Evolutionary conservation across 2,329 filamentous ascomycete species (phyloP), one percentile per base, ranked within the genome.

Genomic region (Plectosphaerella cucumerina): DNA sequence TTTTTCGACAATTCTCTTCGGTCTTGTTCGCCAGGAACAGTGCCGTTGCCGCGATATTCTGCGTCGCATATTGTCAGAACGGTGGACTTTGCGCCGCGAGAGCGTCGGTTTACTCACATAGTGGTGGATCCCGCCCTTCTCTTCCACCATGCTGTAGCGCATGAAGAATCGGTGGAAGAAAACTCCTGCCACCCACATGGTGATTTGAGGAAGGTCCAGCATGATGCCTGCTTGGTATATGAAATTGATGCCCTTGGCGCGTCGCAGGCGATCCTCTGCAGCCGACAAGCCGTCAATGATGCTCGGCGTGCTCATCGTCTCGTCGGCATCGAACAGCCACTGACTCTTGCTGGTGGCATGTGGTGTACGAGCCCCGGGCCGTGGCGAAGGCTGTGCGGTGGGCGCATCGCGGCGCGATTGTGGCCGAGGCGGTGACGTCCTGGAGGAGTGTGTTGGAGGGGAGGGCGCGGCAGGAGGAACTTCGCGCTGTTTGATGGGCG

Each of bases 101-200:
- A 17, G 9, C 14, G n/a, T 22, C 10, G 6, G 18, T 8, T 44
- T n/a, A 77, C 81, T 71, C 71, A 95, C 89, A 65, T 96, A 97
- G 60, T 96, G 92, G 67, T 97, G 93, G 45, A 95, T 82, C 14
- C 90, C 90, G 55, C 79, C 80, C 56, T 84, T 88, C 61, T 87
- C 82, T 60, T 86, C 81, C 46, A 87, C 85, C 80, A 95, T 86
- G 64, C 85, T 93, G 63, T 80, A 85, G 56, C 91, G 86, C 90
- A 97, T 97, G 66, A 91, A 92, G 68, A 96, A 97, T 31, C 94
- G 84, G 68, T 99, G 93, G 67, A 99, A 92, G 74, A 96, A 97
- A 42, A 96, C 87, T 17, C 89, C 88, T 1, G 94, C 94, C 0
- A 95, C 95, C 70, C 89, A 92, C 41, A 99, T 77, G 0, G 94